Evolutionary conservation across 225 moss, liverwort and hornwort genomes (phyloP), one percentile per base, ranked within the genome.

Genomic region (Antitrichia curtipendula): DNA sequence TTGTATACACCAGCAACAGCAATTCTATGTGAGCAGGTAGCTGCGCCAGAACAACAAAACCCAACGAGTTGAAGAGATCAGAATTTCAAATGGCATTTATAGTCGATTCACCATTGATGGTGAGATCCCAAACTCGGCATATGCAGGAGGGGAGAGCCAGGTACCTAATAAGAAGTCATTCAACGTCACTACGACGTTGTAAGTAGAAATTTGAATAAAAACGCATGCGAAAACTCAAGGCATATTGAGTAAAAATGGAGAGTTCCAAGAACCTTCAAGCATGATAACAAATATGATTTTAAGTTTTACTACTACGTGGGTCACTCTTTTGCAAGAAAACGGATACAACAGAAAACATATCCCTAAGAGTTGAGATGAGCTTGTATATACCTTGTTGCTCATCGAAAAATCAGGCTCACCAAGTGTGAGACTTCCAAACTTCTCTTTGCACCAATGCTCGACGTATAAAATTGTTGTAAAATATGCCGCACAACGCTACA

Each of bases 401-500:
- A 92, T 95, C 59, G 98, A 99, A 84, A 97, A 99, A 87, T 99
- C 98, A 81, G 98, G 98, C 89, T 97, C 97, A 88, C 98, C 98
- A 87, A 99, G 96, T 22, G 96, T 94, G 76, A 97, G 88, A 86
- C 93, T 94, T 85, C 97, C 95, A 91, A 93, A 97, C 56, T 91
- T 90, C 68, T 99, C 96, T 89, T 95, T 91, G 81, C 98, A 99
- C 98, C 98, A 99, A 87, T 96, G 94, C 89, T 99, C 98, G 78
- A 97, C 93, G 73, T 97, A 99, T 85, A 99, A 84, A 71, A 96
- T 94, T 52, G 97, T 93, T 70, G 98, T 96, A 86, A 96, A 97
- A 84, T 96, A 97, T 62, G 98, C 98, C 63, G 94, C 96, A 92
- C 98, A 97, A 86, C 94, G 94, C 98, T 98, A 38, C 38, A 88